Percentiles rank a stretch among this genome's conserved stretches.
Conservation (phyloP, 2,329 filamentous ascomycete species). For the Zarea fungicola region DNA sequence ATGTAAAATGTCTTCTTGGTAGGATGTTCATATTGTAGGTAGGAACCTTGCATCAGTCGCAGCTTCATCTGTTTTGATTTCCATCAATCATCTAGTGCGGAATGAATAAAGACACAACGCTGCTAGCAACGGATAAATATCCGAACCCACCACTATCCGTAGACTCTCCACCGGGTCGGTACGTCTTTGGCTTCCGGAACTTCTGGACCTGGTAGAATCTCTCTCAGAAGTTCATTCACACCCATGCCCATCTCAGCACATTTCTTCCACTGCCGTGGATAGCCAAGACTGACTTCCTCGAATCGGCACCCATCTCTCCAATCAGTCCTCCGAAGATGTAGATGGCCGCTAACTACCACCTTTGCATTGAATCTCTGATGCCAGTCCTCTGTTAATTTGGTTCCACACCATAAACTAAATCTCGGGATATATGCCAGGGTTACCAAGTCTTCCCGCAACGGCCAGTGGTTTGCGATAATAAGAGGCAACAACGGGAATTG, state of each 20-base stretch:
- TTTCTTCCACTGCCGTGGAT: slow-evolving; percentile 32
- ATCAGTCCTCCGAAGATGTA: slow-evolving; percentile 34
- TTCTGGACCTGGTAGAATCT: slow-evolving; percentile 21
- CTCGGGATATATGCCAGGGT: slow-evolving; percentile 29
- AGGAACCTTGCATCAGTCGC: too few relatives aligned
- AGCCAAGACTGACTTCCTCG: slow-evolving; percentile 33
- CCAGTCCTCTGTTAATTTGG: slow-evolving; percentile 30
- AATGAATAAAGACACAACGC: too few relatives aligned
- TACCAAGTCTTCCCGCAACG: slow-evolving; percentile 31
- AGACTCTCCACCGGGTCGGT: slow-evolving; percentile 8
- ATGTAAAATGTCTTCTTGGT: too few relatives aligned
- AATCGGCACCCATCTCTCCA: slow-evolving; percentile 33
- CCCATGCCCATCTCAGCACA: slow-evolving; percentile 24
- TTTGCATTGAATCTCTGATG: slow-evolving; percentile 29
- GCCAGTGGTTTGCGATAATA: slow-evolving; percentile 34
- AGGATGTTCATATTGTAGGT: too few relatives aligned
- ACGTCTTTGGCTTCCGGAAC: background rate
- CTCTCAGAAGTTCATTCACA: slow-evolving; percentile 30
- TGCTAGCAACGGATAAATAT: too few relatives aligned
- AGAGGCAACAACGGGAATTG: slow-evolving; percentile 20
- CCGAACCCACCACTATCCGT: slow-evolving; percentile 4
- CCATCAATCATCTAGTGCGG: too few relatives aligned
- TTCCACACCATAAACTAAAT: slow-evolving; percentile 36
- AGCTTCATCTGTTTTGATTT: too few relatives aligned
- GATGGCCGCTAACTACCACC: slow-evolving; percentile 31